A percentile compares a stretch with the other conserved stretches of the same genome.
These are phyloP conservation scores for Penicillium corylophilum DNA, from an alignment of 2,329 filamentous ascomycete species.

Conservation along the genomic window DNA sequence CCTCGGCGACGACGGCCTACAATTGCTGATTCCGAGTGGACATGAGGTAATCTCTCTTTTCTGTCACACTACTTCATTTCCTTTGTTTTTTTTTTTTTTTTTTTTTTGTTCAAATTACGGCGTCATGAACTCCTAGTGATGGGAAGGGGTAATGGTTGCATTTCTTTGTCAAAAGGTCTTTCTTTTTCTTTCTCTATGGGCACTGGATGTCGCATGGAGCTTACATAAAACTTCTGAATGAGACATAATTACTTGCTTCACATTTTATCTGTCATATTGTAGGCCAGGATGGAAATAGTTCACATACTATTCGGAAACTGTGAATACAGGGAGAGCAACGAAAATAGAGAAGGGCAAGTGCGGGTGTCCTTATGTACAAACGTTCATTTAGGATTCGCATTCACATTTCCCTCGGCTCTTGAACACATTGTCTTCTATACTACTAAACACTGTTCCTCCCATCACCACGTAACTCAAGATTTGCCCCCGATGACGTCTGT, in stretches of 20 bases:
- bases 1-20: constrained; percentile 39
- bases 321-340: too few relatives aligned
- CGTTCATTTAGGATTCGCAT: too few relatives aligned
- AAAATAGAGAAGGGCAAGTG: too few relatives aligned
- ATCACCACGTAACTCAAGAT: neutral
- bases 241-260: constrained; percentile 16
- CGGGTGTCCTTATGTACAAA: too few relatives aligned
- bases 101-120: constrained; percentile 9
- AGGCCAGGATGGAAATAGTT: too few relatives aligned
- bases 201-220: constrained; percentile 24
- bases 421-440: too few relatives aligned
- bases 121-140: constrained; percentile 9
- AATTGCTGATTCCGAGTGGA: constrained; percentile 40
- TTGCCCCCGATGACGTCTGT: constrained; percentile 10
- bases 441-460: too few relatives aligned
- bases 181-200: constrained; percentile 12
- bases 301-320: too few relatives aligned
- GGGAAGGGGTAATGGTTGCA: constrained; percentile 9
- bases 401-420: too few relatives aligned
- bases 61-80: neutral
- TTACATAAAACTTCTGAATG: constrained; percentile 17
- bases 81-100: neutral
- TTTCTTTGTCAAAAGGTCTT: constrained; percentile 10
- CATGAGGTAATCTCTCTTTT: constrained; percentile 17
- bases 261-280: too few relatives aligned